These are phyloP conservation scores for Penicillium sp. DNA, from an alignment of 2,329 filamentous ascomycete species.

Conservation along the genomic window DNA sequence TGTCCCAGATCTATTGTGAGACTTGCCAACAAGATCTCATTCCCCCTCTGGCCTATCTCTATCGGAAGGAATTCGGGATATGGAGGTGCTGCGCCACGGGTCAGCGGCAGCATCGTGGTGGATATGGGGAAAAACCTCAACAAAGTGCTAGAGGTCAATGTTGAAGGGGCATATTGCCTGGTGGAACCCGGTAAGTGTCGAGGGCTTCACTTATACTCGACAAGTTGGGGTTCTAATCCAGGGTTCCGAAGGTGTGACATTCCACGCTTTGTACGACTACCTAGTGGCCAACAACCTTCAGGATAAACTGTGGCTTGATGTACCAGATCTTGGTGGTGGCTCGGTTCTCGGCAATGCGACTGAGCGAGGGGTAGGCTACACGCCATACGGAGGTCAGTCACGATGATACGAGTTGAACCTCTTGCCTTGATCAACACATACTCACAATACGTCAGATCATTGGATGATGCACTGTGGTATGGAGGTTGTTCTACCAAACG, in stretches of 20 bases:
- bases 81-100: slow-evolving; percentile 51
- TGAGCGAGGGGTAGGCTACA: slow-evolving; percentile 52
- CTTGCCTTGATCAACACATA: too few species aligned
- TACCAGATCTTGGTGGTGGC: neutral
- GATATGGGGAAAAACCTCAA: slow-evolving; percentile 51
- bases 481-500: slow-evolving; percentile 50
- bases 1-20: neutral
- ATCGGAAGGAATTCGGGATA: slow-evolving; percentile 53
- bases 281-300: neutral
- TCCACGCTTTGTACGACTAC: slow-evolving; percentile 53
- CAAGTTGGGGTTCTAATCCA: too few species aligned
- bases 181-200: slow-evolving; percentile 47
- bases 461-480: slow-evolving; percentile 43
- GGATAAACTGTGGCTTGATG: slow-evolving; percentile 30
- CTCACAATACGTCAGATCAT: neutral
- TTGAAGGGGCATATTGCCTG: slow-evolving; percentile 51
- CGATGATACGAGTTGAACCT: slow-evolving; percentile 39
- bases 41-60: slow-evolving; percentile 36
- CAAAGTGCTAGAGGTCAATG: slow-evolving; percentile 54
- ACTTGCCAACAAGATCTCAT: slow-evolving; percentile 35
- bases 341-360: slow-evolving; percentile 49
- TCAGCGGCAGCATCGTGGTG: slow-evolving; percentile 48
- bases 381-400: slow-evolving; percentile 21
- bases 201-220: too few species aligned
- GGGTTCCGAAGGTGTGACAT: slow-evolving; percentile 49